A percentile compares a stretch with the other conserved stretches of the same genome.
Conservation (phyloP, 163 green algal genomes). For the Scenedesmus sp. region DNA sequence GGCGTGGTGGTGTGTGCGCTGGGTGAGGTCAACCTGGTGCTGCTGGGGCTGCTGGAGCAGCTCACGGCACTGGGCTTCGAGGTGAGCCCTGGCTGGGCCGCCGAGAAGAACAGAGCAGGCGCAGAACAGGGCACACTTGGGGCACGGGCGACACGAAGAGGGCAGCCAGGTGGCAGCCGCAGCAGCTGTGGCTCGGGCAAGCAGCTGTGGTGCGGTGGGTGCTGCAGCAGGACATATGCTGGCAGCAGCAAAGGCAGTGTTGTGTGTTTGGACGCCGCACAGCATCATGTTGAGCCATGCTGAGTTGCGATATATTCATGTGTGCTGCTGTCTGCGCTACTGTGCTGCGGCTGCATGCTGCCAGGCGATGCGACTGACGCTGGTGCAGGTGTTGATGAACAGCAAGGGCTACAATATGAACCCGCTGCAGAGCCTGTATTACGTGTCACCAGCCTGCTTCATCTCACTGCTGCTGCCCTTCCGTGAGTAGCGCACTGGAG, state of each 20-base stretch:
- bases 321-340: background rate
- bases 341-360: slow-evolving; percentile 30
- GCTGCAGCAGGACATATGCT: background rate
- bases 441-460: slow-evolving; percentile 93
- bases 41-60: slow-evolving; percentile 90
- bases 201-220: no score
- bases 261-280: no score
- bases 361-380: slow-evolving; percentile 82
- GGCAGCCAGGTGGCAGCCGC: no score
- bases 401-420: slow-evolving; percentile 91
- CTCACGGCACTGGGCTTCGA: slow-evolving; percentile 90
- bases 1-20: slow-evolving; percentile 91
- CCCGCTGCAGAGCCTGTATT: slow-evolving; percentile 92
- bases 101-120: background rate
- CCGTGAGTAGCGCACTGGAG: slow-evolving; percentile 58
- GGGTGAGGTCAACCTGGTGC: slow-evolving; percentile 89
- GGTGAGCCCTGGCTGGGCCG: no score
- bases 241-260: background rate
- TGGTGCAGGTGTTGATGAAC: slow-evolving; percentile 92
- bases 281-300: background rate
- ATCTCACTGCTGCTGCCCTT: slow-evolving; percentile 92
- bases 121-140: no score
- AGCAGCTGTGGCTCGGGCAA: background rate
- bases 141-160: background rate
- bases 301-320: background rate